Evolutionary conservation across 1,139 yeast species (phyloP).

Genomic region (Pichia sp.): DNA sequence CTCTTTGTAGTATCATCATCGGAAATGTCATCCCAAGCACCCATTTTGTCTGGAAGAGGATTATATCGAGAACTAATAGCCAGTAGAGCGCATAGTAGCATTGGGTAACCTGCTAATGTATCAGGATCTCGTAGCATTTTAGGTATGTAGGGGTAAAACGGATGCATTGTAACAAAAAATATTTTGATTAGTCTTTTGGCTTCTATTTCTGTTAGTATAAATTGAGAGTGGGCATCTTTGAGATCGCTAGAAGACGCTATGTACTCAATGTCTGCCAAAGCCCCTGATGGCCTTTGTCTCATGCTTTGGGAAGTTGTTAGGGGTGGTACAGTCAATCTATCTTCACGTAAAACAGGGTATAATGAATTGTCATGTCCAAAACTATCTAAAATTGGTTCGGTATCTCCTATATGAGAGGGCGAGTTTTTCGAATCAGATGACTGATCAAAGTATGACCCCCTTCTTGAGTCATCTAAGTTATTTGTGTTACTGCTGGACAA

Average conservation of each 20-base stretch:
- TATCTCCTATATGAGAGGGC: constrained; percentile 3
- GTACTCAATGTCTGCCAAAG: constrained; percentile 57
- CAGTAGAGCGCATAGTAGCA: constrained; percentile 71
- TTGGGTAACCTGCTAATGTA: constrained; percentile 71
- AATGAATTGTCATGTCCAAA: constrained; percentile 29
- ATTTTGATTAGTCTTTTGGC: constrained; percentile 59
- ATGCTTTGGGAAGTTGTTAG: constrained; percentile 45
- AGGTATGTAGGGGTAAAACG: constrained; percentile 86
- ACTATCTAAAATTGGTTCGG: constrained; percentile 23
- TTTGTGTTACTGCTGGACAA: constrained; percentile 9
- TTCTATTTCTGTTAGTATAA: constrained; percentile 52
- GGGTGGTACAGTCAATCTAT: constrained; percentile 40
- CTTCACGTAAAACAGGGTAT: constrained; percentile 22
- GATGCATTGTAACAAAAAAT: constrained; percentile 78
- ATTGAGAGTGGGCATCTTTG: constrained; percentile 36
- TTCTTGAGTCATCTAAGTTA: background rate
- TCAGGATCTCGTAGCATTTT: constrained; percentile 63
- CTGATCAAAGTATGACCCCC: background rate
- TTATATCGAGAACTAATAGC: constrained; percentile 79
- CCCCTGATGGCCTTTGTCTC: constrained; percentile 51
- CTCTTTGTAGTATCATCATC: constrained; percentile 25
- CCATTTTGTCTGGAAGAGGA: constrained; percentile 38
- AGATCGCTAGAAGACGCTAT: constrained; percentile 38
- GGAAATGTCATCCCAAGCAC: constrained; percentile 22
- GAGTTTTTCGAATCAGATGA: constrained; percentile 5